Base-by-base conservation (phyloP, 1,139 yeast species). In the Suhomyces wounanorum region DNA sequence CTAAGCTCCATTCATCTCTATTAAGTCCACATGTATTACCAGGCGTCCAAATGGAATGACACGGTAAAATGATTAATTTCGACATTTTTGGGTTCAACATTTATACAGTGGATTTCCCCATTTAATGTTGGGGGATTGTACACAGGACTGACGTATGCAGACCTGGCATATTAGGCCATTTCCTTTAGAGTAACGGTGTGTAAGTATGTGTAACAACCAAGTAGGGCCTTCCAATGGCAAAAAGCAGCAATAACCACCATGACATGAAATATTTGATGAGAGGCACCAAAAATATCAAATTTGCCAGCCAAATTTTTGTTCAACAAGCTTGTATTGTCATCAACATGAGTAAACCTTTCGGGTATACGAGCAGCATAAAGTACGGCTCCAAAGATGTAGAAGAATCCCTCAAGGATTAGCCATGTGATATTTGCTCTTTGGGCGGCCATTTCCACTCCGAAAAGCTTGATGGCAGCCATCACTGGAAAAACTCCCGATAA, bases 211-310 rank as follows among this genome's bases (percentile, higher is more conserved):
- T 86, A 88, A 42, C 91, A 78, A 10, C 76, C 77, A n/a, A 82
- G 62, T 37, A 90, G 70, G 0, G 87, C 96, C 49, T 62, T 72
- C 69, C 87, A 83, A 67, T 91, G 97, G 54, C 87, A 85, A 52
- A 72, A 73, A 0, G 96, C 96, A 3, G 96, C 97, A 8, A 84
- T 59, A 0, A 91, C 94, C 3, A 92, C 97, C 62, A 88, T 69
- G 3, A 88, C 69, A 65, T 91, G 97, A 65, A 91, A 91, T 21
- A 91, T 80, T 65, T 92, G 97, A 65, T 91, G 97, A 3, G 96
- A 87, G 58, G 89, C 88, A 1, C 96, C 96, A 70, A 83, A 77
- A 13, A 83, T 64, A 60, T 91, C 97, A 64, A 81, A 87, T 26
- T 52, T 70, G 3, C 78, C 79, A 0, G 61, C 52, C 5, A 51